Percentiles rank a stretch among this genome's conserved stretches.
These are phyloP conservation scores for Starmerella floricola DNA, from an alignment of 805 yeast genomes.

Conservation along the genomic window DNA sequence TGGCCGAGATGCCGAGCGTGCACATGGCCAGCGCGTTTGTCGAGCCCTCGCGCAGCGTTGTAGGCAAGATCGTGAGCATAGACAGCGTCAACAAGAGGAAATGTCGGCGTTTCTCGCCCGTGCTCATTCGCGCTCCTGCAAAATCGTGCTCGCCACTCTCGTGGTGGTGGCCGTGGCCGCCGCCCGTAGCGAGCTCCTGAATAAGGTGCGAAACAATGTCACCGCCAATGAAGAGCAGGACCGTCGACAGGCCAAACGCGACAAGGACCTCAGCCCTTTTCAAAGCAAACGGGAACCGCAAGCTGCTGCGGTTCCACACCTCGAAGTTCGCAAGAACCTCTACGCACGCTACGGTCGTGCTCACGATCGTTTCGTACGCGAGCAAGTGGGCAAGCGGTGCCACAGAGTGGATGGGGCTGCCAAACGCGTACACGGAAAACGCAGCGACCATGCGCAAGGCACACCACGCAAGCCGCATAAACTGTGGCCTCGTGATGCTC, in stretches of 20 bases:
- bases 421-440: conserved; percentile 36
- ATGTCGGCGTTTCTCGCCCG: not conserved
- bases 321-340: conserved; percentile 82
- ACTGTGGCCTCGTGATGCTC: conserved; percentile 49
- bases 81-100: conserved; percentile 3
- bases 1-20: conserved; percentile 27
- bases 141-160: not conserved
- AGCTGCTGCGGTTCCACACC: conserved; percentile 74
- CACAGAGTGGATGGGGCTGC: conserved; percentile 34
- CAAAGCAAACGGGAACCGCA: conserved; percentile 82
- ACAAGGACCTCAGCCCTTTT: conserved; percentile 82
- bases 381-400: conserved; percentile 66
- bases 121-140: not conserved
- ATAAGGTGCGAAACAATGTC: conserved; percentile 78
- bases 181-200: conserved; percentile 47
- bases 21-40: conserved; percentile 13
- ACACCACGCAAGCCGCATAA: conserved; percentile 48
- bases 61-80: conserved; percentile 6
- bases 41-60: conserved; percentile 9
- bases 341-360: conserved; percentile 54
- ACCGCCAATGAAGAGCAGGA: conserved; percentile 79
- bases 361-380: conserved; percentile 76
- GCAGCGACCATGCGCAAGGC: conserved; percentile 45
- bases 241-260: conserved; percentile 76
- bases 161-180: conserved; percentile 15